A percentile compares a stretch with the other conserved stretches of the same genome.
These are phyloP conservation scores for Mortierella sp. DNA, from an alignment of 371 early-diverging fungal species.

Conservation along the genomic window DNA sequence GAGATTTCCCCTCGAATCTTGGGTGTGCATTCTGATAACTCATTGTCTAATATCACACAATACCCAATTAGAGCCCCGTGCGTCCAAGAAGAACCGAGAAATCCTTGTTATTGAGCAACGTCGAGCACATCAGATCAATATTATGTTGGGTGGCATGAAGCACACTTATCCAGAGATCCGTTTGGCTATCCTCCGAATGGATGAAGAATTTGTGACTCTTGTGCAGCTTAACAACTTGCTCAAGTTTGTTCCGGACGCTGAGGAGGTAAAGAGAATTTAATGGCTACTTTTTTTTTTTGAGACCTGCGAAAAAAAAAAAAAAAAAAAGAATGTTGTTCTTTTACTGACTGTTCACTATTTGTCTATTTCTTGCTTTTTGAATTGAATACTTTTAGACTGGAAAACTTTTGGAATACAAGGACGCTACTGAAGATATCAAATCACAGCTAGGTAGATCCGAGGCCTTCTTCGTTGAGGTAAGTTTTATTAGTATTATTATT, in stretches of 20 bases:
- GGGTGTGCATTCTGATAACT: neutral
- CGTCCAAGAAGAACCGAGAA: constrained; percentile 65
- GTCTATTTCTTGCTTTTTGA: no score
- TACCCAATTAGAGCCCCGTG: constrained; percentile 54
- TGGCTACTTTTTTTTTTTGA: no score
- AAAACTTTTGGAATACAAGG: constrained; percentile 71
- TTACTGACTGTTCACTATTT: no score
- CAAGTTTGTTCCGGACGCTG: constrained; percentile 65
- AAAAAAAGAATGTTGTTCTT: no score
- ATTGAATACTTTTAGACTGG: constrained; percentile 53
- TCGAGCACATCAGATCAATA: constrained; percentile 51
- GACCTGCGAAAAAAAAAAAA: no score
- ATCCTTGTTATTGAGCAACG: constrained; percentile 17
- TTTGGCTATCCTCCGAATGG: constrained; percentile 70
- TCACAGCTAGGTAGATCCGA: constrained; percentile 76
- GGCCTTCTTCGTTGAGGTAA: constrained; percentile 73
- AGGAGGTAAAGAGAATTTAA: constrained; percentile 53
- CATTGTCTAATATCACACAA: neutral
- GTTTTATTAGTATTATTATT: neutral
- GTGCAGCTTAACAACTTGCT: constrained; percentile 63
- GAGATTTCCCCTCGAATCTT: no score
- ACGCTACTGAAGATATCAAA: constrained; percentile 65
- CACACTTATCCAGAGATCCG: constrained; percentile 67
- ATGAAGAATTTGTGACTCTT: constrained; percentile 62
- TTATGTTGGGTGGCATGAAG: constrained; percentile 73